A percentile compares a stretch with the other conserved stretches of the same genome.
Evolutionary conservation across 192 early-diverging fungal species (phyloP).

Genomic region (Coemansia sp.): DNA sequence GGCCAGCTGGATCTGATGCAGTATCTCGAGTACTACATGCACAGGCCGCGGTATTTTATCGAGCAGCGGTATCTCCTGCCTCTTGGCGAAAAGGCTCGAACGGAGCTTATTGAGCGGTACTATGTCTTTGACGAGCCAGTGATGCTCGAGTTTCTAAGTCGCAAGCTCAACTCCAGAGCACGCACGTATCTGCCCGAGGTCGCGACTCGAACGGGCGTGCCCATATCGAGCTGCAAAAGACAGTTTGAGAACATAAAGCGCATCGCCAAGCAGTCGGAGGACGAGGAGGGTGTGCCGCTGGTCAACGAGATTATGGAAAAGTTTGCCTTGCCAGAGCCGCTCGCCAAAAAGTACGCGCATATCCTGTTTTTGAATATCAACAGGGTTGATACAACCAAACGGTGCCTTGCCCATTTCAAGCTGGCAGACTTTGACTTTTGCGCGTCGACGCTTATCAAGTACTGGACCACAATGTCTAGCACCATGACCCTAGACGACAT

Average conservation of each 20-base stretch:
- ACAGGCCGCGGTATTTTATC: constrained; percentile 26
- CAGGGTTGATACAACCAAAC: constrained; percentile 29
- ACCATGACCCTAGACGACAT: constrained; percentile 46
- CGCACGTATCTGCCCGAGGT: constrained; percentile 27
- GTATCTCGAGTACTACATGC: constrained; percentile 26
- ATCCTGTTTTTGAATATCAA: constrained; percentile 29
- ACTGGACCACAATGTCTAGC: constrained; percentile 31
- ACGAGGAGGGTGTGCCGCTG: constrained; percentile 51
- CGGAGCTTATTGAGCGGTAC: constrained; percentile 21
- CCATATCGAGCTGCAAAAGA: constrained; percentile 22
- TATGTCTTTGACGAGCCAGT: constrained; percentile 29
- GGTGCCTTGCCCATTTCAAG: constrained; percentile 24
- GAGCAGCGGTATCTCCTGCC: constrained; percentile 24
- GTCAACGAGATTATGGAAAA: constrained; percentile 32
- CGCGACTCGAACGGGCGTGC: constrained; percentile 15
- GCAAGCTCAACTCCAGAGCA: constrained; percentile 29
- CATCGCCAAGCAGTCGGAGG: constrained; percentile 58
- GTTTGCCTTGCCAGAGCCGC: constrained; percentile 18
- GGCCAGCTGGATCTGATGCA: constrained; percentile 28
- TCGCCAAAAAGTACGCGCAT: constrained; percentile 22
- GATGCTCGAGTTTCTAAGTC: constrained; percentile 27
- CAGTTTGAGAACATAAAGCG: constrained; percentile 67
- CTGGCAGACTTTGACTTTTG: constrained; percentile 34
- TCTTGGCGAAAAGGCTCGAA: constrained; percentile 16
- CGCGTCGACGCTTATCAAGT: constrained; percentile 19